These are phyloP conservation scores for Dactylorhiza incarnata DNA, from an alignment of 106 monocot species.

Conservation along the genomic window DNA sequence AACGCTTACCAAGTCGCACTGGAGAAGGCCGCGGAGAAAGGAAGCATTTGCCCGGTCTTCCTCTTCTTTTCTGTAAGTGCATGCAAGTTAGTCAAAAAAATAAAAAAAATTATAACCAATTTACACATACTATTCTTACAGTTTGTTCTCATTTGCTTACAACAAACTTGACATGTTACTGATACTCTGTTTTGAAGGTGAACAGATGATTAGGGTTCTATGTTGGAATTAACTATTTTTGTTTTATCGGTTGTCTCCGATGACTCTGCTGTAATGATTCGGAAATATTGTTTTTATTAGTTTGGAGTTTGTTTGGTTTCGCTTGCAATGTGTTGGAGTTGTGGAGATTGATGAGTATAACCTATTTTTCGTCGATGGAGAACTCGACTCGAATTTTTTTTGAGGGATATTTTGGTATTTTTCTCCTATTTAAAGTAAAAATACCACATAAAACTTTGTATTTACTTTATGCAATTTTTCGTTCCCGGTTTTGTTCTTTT, in stretches of 20 bases:
- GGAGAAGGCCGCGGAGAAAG: slow-evolving; percentile 35
- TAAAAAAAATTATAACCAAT: not conserved
- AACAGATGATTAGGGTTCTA: not conserved
- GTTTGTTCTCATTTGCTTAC: not conserved
- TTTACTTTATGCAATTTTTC: too few relatives aligned
- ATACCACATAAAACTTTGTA: too few relatives aligned
- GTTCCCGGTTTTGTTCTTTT: not conserved
- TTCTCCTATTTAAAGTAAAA: too few relatives aligned
- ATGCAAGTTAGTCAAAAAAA: not conserved
- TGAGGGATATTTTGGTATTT: too few relatives aligned
- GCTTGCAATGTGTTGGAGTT: not conserved
- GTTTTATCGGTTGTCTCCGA: not conserved
- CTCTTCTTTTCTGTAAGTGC: slow-evolving; percentile 72
- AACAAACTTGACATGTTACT: not conserved
- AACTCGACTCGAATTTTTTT: too few relatives aligned
- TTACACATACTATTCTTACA: not conserved
- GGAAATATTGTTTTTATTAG: not conserved
- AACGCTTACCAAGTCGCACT: slow-evolving; percentile 54
- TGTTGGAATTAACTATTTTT: not conserved
- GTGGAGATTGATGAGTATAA: too few relatives aligned
- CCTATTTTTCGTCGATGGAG: too few relatives aligned
- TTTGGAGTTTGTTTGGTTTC: not conserved
- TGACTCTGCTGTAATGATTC: not conserved
- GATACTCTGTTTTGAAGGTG: not conserved
- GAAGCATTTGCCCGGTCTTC: slow-evolving; percentile 49